Conservation (phyloP, 306 rosid species). For the Boehmeria nivea region DNA sequence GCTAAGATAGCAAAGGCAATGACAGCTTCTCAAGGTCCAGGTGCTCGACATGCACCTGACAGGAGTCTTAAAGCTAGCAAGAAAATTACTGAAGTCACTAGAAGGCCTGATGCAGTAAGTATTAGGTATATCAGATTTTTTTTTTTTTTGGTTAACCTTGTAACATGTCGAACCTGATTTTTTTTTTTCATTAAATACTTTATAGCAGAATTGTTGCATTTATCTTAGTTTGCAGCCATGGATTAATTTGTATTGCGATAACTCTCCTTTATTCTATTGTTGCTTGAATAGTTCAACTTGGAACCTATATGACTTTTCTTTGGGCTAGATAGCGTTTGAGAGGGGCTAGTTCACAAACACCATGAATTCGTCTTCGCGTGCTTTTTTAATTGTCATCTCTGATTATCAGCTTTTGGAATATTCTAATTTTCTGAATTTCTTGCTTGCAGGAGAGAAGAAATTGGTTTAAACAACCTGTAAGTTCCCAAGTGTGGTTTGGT, state of each 20-base stretch:
- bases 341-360: too few relatives aligned
- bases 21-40: background rate
- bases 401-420: background rate
- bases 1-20: constrained; percentile 4
- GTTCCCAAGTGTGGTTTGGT: constrained; percentile 20
- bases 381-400: background rate
- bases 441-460: constrained; percentile 53
- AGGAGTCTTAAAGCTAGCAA: background rate
- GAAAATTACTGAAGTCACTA: constrained; percentile 22
- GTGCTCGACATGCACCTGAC: constrained; percentile 3
- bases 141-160: too few relatives aligned
- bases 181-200: too few relatives aligned
- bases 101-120: constrained; percentile 45
- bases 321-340: too few relatives aligned
- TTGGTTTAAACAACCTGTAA: constrained; percentile 54
- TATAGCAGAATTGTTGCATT: too few relatives aligned
- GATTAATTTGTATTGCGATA: too few relatives aligned
- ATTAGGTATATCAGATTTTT: background rate
- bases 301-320: too few relatives aligned
- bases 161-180: too few relatives aligned
- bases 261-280: too few relatives aligned
- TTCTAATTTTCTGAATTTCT: background rate
- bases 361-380: background rate
- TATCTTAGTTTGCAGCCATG: too few relatives aligned
- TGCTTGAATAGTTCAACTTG: too few relatives aligned